Percentiles rank a stretch among this genome's conserved stretches.
These are phyloP conservation scores for Candida boidinii DNA, from an alignment of 805 yeast genomes.

Conservation along the genomic window DNA sequence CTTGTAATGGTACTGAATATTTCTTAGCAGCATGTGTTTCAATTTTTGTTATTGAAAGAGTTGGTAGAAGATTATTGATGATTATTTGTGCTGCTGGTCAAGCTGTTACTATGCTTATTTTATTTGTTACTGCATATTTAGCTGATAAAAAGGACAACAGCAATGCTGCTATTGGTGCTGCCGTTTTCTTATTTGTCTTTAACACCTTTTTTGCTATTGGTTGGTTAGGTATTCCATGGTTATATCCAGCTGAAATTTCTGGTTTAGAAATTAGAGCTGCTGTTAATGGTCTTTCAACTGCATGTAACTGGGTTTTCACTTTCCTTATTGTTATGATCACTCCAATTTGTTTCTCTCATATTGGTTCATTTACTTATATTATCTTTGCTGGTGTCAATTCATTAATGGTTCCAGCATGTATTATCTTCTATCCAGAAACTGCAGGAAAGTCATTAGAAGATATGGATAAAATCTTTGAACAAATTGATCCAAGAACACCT, in stretches of 20 bases:
- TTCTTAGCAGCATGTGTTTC: conserved; percentile 25
- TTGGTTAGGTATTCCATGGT: conserved; percentile 33
- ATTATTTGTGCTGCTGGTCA: conserved; percentile 18
- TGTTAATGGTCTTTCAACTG: conserved; percentile 30
- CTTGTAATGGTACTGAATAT: conserved; percentile 31
- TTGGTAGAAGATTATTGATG: conserved; percentile 1
- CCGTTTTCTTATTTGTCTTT: conserved; percentile 32
- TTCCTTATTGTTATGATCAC: conserved; percentile 41
- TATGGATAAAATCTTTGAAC: conserved; percentile 30
- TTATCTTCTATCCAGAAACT: conserved; percentile 31
- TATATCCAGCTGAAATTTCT: conserved; percentile 45
- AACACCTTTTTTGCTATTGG: conserved; percentile 35
- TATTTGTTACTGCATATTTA: conserved; percentile 28
- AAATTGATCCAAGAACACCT: conserved; percentile 11
- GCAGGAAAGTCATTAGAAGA: conserved; percentile 32
- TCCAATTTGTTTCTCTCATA: conserved; percentile 26
- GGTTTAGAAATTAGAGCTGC: conserved; percentile 39
- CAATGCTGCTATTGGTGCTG: conserved; percentile 29
- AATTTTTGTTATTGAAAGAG: conserved; percentile 29
- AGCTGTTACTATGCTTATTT: conserved; percentile 31
- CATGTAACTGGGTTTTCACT: conserved; percentile 43
- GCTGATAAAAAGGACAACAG: conserved; percentile 13
- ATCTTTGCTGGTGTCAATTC: conserved; percentile 31
- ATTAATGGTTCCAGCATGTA: conserved; percentile 20
- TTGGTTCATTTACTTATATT: conserved; percentile 27